Evolutionary conservation across 2,329 filamentous ascomycete species (phyloP), one percentile per base, ranked within the genome.

Genomic region (Botryotinia narcissicola): DNA sequence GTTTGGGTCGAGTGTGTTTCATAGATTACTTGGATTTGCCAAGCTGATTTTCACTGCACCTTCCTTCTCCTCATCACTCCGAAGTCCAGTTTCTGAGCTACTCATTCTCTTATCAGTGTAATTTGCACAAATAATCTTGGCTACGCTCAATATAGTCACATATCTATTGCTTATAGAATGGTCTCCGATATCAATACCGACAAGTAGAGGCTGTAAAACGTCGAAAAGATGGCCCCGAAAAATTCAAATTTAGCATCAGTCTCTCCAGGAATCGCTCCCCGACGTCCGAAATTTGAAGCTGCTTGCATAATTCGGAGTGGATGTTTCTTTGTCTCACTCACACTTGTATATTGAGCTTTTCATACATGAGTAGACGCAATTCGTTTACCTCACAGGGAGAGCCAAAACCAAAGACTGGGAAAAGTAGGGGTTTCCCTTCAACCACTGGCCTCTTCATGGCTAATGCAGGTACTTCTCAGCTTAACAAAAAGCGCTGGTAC

Each of bases 261-360:
- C 25, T 51, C 10, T n/a, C 48, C 9, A 51, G n/a, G 4, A 51
- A 48, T 51, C 12, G 22, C 25, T 7, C 22, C 10, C 5, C 2
- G 12, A 16, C 25, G 20, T 54, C 25, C 25, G 48, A 54, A n/a
- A n/a, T 16, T n/a, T 54, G 12, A 54, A 25, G 48, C 48, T 20
- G 4, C 0, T n/a, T 14, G 10, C 4, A 14, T 54, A 16, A 0
- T n/a, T 51, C 25, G 2, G 5, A 51, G 25, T 51, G 10, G 5
- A 51, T 14, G 0, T n/a, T n/a, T n/a, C 4, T 25, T n/a, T 51
- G 12, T 25, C 12, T 51, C 25, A 7, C 14, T 51, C 5, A 16
- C 14, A 54, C 0, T 54, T 16, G 48, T n/a, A 16, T 5, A 54
- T 14, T n/a, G 2, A n/a, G 25, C 48, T 16, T 6, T 54, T n/a